Evolutionary conservation across 345 rosid species (phyloP).

Genomic region (Arabis hirsuta): DNA sequence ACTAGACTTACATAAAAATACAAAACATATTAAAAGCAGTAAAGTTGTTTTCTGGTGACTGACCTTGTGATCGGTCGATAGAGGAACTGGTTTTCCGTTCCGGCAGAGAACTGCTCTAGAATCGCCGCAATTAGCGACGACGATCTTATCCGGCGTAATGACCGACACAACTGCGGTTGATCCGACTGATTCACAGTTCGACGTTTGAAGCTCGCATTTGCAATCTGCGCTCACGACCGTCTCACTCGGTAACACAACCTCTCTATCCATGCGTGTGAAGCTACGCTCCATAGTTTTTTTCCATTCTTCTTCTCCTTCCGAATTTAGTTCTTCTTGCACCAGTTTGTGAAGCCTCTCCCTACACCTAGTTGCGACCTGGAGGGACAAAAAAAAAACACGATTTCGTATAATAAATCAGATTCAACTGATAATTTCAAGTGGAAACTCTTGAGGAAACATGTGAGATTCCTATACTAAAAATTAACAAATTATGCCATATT

Average conservation of each 20-base stretch:
- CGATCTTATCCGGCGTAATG: constrained; percentile 61
- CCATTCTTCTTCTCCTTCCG: constrained; percentile 45
- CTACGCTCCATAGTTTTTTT: constrained; percentile 58
- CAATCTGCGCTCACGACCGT: constrained; percentile 39
- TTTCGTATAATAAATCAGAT: no score
- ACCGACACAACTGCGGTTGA: constrained; percentile 85
- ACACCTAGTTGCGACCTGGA: constrained; percentile 63
- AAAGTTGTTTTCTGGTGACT: no score
- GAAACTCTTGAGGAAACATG: no score
- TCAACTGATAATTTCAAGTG: no score
- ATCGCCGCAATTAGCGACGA: constrained; percentile 89
- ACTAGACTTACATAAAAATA: no score
- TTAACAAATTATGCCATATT: no score
- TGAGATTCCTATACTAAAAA: no score
- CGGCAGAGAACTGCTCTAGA: constrained; percentile 86
- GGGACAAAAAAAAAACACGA: no score
- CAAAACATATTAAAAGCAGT: no score
- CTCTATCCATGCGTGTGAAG: constrained; percentile 67
- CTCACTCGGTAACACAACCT: constrained; percentile 38
- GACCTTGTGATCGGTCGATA: constrained; percentile 87
- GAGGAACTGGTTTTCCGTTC: constrained; percentile 65
- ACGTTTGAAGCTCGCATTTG: constrained; percentile 64
- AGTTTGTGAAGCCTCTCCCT: constrained; percentile 66
- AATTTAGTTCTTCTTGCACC: constrained; percentile 48
- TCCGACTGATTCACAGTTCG: constrained; percentile 74